A percentile compares a stretch with the other conserved stretches of the same genome.
Conservation (phyloP, 305 asterid species). For the Solanum hybrid region DNA sequence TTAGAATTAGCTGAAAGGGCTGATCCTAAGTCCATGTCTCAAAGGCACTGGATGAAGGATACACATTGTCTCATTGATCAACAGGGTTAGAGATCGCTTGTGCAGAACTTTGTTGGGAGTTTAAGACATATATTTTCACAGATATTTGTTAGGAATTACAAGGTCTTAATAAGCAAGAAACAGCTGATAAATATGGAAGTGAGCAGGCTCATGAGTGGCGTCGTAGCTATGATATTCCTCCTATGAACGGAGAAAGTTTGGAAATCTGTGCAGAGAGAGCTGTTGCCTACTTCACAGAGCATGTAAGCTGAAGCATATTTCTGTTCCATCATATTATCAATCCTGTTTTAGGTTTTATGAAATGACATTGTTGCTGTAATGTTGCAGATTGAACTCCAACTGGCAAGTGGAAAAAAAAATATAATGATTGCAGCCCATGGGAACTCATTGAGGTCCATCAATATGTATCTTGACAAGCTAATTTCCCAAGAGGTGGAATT, state of each 20-base stretch:
- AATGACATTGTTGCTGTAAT: constrained; percentile 8
- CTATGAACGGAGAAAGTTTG: constrained; percentile 92
- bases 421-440: constrained; percentile 98
- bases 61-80: no score
- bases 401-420: constrained; percentile 49
- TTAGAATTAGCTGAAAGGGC: no score
- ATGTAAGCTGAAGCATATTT: constrained; percentile 30
- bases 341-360: neutral
- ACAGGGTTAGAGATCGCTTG: no score
- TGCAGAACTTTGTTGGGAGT: no score
- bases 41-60: no score
- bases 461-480: constrained; percentile 88
- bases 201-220: constrained; percentile 95
- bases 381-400: constrained; percentile 78
- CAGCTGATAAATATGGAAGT: constrained; percentile 81
- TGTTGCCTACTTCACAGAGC: constrained; percentile 81
- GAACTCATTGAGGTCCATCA: constrained; percentile 91
- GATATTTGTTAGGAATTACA: constrained; percentile 40
- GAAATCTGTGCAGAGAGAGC: constrained; percentile 99
- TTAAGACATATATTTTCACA: no score
- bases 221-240: constrained; percentile 89
- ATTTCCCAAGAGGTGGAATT: constrained; percentile 78
- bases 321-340: neutral
- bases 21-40: no score
- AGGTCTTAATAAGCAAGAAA: constrained; percentile 94